Evolutionary conservation across 1,284 basidiomycete genomes (phyloP), one percentile per base, ranked within the genome.

Genomic region (Tetrapyrgos nigripes): DNA sequence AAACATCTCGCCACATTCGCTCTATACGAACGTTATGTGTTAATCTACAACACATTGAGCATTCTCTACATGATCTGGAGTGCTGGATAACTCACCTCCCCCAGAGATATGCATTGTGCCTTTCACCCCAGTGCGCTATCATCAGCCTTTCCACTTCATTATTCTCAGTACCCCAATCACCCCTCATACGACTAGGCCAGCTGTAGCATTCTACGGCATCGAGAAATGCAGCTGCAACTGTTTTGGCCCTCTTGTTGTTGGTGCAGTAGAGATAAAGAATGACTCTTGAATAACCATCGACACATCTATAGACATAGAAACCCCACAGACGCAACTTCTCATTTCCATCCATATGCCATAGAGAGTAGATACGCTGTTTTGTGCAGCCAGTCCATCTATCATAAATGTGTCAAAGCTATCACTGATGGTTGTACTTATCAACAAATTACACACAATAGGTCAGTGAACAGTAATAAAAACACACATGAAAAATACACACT

Each of bases 121-220:
- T 21, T 27, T 52, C 49, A 14, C 64, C 64, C 62, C 58, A 55
- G 24, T 57, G 48, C 31, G 8, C 19, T 6, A 62, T 55, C 68
- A 73, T 72, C 4, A 43, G 43, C 0, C 29, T 29, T 26, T 69
- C 70, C 5, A 75, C 67, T 10, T 50, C 55, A 4, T 70, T 40
- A 47, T 74, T 75, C 60, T 75, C 71, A 17, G 56, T 63, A 2
- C 73, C 70, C 53, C 66, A 67, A 47, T 74, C 71, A 13, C 68
- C 70, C 3, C 70, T 63, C 11, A 70, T 55, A 6, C 70, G 61
- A 21, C 61, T 66, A 4, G 71, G 73, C 29, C 60, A 55, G 1
- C 73, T 70, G 57, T 52, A 62, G 6, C 19, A 17, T 14, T 35
- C 19, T 1, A 61, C 55, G 2, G 61, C 70, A 13, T 53, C 52